Evolutionary conservation across 1,139 yeast species (phyloP).

Genomic region (Taphrina communis): DNA sequence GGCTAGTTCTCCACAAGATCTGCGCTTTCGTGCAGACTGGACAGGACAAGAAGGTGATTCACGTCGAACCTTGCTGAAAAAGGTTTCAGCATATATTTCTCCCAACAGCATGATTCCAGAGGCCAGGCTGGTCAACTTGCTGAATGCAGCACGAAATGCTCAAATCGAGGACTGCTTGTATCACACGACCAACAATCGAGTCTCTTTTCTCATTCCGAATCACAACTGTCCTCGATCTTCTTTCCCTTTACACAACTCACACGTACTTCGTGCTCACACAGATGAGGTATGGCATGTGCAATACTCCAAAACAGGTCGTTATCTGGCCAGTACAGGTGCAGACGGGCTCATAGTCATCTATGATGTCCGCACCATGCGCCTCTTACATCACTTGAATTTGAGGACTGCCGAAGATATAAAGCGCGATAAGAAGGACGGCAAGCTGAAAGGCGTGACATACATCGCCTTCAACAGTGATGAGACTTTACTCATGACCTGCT

Average conservation of each 20-base stretch:
- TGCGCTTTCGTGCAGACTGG: slow-evolving; percentile 53
- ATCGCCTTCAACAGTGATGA: slow-evolving; percentile 78
- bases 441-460: slow-evolving; percentile 67
- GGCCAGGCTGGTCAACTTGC: slow-evolving; percentile 58
- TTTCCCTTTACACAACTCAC: slow-evolving; percentile 59
- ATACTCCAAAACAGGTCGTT: slow-evolving; percentile 78
- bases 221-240: slow-evolving; percentile 50
- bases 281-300: slow-evolving; percentile 86
- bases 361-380: slow-evolving; percentile 58
- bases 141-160: slow-evolving; percentile 60
- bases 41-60: slow-evolving; percentile 54
- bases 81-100: slow-evolving; percentile 56
- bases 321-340: slow-evolving; percentile 75
- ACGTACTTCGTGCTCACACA: slow-evolving; percentile 60
- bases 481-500: slow-evolving; percentile 67
- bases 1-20: slow-evolving; percentile 52
- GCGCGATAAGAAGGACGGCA: slow-evolving; percentile 54
- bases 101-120: slow-evolving; percentile 63
- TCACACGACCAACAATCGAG: slow-evolving; percentile 45
- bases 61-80: slow-evolving; percentile 55
- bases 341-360: slow-evolving; percentile 71
- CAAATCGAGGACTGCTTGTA: slow-evolving; percentile 58
- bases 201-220: slow-evolving; percentile 50
- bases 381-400: slow-evolving; percentile 52
- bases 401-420: slow-evolving; percentile 49